Base-by-base conservation (phyloP, 2,329 filamentous ascomycete genomes). In the Pyrenophora teres region DNA sequence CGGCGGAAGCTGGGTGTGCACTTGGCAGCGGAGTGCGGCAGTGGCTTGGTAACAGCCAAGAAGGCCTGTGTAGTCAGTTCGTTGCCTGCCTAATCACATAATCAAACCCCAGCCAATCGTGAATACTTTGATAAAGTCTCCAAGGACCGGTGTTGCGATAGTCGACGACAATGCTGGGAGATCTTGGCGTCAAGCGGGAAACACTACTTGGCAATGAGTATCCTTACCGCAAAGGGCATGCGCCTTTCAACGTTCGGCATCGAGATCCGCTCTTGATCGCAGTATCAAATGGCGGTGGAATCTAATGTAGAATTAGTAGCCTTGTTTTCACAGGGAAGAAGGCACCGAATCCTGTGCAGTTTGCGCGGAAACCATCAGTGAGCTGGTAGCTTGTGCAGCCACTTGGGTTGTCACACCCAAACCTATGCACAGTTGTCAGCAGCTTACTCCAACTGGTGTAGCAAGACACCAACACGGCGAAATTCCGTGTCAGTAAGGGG, bases 21-120 rank as follows among this genome's bases (percentile, higher is more conserved):
- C 59, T 64, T 64, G 62, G 63, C 60, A 37, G 58, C 54, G 56
- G 54, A 59, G 40, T 43, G 44, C 32, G 37, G 43, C 25, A 48
- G 54, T 50, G 53, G 41, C 37, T 35, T 40, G 19, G 35, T 43
- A 36, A 33, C 35, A 27, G 49, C 55, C 58, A 59, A 60, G 56
- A 48, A 40, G 21, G 18, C 45, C 50, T 50, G 42, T 58, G 49
- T 44, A 40, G 13, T 25, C 18, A 40, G 12, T n/a, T 38, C n/a
- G 38, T 27, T 19, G 48, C 12, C 27, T 18, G 44, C 41, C 50
- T 49, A 12, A 55, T n/a, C n/a, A 16, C 10, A 18, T n/a, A 31
- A 18, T 13, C 15, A 19, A 10, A 4, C 5, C 23, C 42, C 27
- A 19, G 30, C 56, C 51, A 59, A 59, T 62, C 0, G 36, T 6